Evolutionary conservation across 2,329 filamentous ascomycete genomes (phyloP).

Genomic region (Malbranchea cinnamomea): DNA sequence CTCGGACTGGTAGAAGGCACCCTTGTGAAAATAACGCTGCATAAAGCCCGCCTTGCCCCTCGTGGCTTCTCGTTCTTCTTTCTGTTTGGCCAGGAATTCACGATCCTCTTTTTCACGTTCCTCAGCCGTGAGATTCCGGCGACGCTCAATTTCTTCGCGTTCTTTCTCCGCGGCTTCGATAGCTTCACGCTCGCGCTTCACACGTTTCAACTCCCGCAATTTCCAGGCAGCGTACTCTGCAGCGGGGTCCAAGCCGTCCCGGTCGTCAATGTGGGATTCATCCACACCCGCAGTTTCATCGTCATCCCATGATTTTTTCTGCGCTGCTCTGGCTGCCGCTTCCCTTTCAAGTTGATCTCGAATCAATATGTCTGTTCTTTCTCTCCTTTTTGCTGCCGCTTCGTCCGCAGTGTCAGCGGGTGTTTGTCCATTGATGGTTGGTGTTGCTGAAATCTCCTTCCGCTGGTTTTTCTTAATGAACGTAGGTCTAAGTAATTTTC

Average conservation of each 20-base stretch:
- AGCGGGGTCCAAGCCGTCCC: constrained; percentile 70
- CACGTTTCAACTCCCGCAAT: constrained; percentile 72
- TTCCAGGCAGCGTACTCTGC: constrained; percentile 90
- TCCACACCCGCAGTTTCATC: constrained; percentile 51
- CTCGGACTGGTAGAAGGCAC: constrained; percentile 85
- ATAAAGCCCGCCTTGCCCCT: constrained; percentile 76
- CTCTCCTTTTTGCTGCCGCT: constrained; percentile 33
- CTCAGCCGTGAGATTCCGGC: constrained; percentile 71
- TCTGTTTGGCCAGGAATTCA: constrained; percentile 60
- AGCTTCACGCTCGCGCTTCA: constrained; percentile 71
- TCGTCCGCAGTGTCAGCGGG: constrained; percentile 23
- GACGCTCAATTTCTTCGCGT: constrained; percentile 74
- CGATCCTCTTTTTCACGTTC: constrained; percentile 77
- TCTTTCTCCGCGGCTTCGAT: constrained; percentile 77
- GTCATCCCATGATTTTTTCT: constrained; percentile 66
- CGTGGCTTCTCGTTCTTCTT: constrained; percentile 56
- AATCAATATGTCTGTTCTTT: constrained; percentile 62
- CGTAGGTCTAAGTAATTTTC: constrained; percentile 47
- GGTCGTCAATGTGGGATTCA: constrained; percentile 70
- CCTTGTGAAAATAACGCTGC: constrained; percentile 95
- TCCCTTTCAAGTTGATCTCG: constrained; percentile 81
- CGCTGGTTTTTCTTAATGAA: constrained; percentile 52
- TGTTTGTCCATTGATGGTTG: constrained; percentile 12
- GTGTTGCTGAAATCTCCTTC: constrained; percentile 22
- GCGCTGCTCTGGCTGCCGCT: constrained; percentile 55